A percentile compares a stretch with the other conserved stretches of the same genome.
These are phyloP conservation scores for Exophiala sp. DNA, from an alignment of 2,329 filamentous ascomycete genomes.

Conservation along the genomic window DNA sequence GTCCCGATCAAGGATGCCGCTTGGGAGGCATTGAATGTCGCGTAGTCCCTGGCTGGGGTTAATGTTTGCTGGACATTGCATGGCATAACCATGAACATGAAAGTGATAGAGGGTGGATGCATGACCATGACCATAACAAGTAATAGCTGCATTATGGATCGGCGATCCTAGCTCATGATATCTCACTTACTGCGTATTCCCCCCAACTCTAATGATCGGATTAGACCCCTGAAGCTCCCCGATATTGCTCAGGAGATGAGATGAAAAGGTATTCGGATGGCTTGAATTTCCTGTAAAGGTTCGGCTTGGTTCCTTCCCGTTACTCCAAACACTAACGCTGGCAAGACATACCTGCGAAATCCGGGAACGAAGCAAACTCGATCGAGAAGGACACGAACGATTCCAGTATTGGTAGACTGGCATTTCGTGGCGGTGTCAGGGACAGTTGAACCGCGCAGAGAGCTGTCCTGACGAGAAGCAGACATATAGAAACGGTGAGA, in stretches of 20 bases:
- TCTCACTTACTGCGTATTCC: slow-evolving; percentile 61
- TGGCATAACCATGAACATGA: no score
- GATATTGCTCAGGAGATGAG: slow-evolving; percentile 55
- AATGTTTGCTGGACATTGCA: no score
- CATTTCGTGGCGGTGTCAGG: slow-evolving; percentile 13
- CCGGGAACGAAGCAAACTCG: slow-evolving; percentile 49
- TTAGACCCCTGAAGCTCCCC: slow-evolving; percentile 50
- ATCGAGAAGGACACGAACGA: slow-evolving; percentile 50
- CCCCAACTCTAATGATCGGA: slow-evolving; percentile 57
- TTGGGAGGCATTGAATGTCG: slow-evolving; percentile 53
- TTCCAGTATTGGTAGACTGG: slow-evolving; percentile 30
- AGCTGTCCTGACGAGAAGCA: slow-evolving; percentile 5
- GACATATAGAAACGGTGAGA: neutral
- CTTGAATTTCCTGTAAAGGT: slow-evolving; percentile 43
- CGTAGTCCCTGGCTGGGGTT: slow-evolving; percentile 45
- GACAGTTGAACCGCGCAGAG: slow-evolving; percentile 13
- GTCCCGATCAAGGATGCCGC: slow-evolving; percentile 49
- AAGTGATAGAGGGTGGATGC: no score
- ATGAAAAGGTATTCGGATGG: slow-evolving; percentile 54
- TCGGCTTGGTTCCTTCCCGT: neutral
- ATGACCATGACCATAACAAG: no score
- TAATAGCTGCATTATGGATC: no score
- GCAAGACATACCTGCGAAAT: slow-evolving; percentile 47
- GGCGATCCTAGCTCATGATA: no score
- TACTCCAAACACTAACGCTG: no score